Base-by-base conservation (phyloP, 1,284 basidiomycete species). In the Pisolithus thermaeus region DNA sequence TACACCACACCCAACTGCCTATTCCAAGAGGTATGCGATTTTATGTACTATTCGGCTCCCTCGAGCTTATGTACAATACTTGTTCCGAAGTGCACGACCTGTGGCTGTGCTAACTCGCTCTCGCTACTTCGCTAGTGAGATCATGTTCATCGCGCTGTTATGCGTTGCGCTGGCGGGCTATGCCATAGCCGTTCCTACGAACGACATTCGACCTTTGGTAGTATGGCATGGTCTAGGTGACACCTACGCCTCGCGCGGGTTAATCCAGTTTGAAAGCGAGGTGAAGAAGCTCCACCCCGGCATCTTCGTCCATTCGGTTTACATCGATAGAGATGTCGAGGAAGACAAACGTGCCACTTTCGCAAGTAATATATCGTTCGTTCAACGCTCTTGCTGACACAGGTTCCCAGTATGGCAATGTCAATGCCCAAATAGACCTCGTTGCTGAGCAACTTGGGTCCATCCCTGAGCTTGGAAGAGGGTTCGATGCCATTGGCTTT, bases 181-280 rank as follows among this genome's bases (percentile, higher is more conserved):
- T 25, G 54, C 42, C 23, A 53, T 47, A 11, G 46, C 60, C 41
- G 51, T 55, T 35, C 38, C 52, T n/a, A 52, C 58, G 36, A 57
- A 51, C 18, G 25, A 57, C 5, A 28, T 72, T 39, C 77, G 88
- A 32, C 89, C 92, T 1, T 74, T 97, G 38, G 95, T 97, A 35
- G 73, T 98, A 53, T 98, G 95, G 96, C 96, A 99, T 70, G 96
- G 96, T 6, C 75, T 98, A 41, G 94, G 83, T 12, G 84, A 89
- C 64, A 77, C 80, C 1, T 77, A 87, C 59, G 72, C 73, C 48
- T 84, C 82, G 1, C 68, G 79, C 0, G 87, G 84, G 12, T 87
- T 92, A 74, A 66, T 81, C 45, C 73, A 83, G 48, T 89, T 96
- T 61, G 78, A 81, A 49, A 69, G 74, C 2, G 70, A 79, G 54